Base-by-base conservation (phyloP, 805 yeast species). In the Saturnispora hagleri region DNA sequence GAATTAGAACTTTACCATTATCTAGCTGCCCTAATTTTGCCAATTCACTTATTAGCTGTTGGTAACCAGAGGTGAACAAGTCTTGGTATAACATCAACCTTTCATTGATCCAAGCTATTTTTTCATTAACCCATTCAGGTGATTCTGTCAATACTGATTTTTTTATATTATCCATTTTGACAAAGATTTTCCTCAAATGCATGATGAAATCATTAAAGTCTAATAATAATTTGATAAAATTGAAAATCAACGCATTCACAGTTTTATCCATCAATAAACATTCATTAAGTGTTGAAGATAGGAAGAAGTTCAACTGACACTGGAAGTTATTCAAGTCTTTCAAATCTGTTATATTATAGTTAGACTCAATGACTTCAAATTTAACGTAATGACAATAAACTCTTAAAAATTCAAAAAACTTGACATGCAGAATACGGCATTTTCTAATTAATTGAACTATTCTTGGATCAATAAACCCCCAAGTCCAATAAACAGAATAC, bases 401-500 rank as follows among this genome's bases (percentile, higher is more conserved):
- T 46, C 74, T 74, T 18, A 84, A 58, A 49, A 85, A 80, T 47
- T 73, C 75, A 47, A 74, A 71, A 80, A 85, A 79, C 44, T 79
- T 71, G 33, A 70, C 64, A 61, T 82, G 86, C n/a, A 82, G 61
- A 5, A 77, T 62, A 51, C 88, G 69, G 44, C 80, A 72, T 47
- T 77, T 68, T 41, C 72, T 66, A 9, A 84, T 77, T 80, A 86
- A 78, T 50, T 72, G 73, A 28, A 71, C 67, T 3, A 84, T 65
- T 9, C 70, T 69, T 2, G 59, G 63, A 36, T 75, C 69, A 51
- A 67, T 71, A n/a, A 72, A 71, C 17, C 62, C 62, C 60, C 75
- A 75, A 45, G 71, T 73, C 97, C 97, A 89, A 15, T 80, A 79
- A n/a, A 69, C 65, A 17, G 86, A 79, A 53, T 74, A 74, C 50